A percentile compares a stretch with the other conserved stretches of the same genome.
Conservation (phyloP, 2,329 filamentous ascomycete species). For the Fusarium burgessii region DNA sequence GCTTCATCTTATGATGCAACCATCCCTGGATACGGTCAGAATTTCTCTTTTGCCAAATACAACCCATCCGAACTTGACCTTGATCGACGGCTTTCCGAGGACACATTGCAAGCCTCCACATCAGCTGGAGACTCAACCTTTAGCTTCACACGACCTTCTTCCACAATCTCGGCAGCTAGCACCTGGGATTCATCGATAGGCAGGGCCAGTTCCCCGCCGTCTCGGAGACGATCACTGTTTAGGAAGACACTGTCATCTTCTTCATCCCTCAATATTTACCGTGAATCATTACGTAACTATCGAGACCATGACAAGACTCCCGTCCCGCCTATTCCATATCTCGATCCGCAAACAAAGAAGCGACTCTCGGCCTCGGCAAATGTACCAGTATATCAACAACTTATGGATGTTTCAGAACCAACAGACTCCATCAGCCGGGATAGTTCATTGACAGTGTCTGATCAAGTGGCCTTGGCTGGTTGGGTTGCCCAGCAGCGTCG, state of each 20-base stretch:
- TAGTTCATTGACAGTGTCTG: constrained; percentile 7
- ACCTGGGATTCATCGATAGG: constrained; percentile 13
- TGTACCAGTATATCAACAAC: neutral
- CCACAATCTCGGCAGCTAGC: constrained; percentile 17
- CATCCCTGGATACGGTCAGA: neutral
- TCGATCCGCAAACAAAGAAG: constrained; percentile 13
- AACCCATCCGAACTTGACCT: constrained; percentile 7
- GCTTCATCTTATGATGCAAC: neutral
- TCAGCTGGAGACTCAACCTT: constrained; percentile 19
- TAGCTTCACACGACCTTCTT: constrained; percentile 10
- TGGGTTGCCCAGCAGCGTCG: constrained; percentile 27
- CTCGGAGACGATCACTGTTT: neutral
- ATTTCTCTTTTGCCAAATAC: neutral
- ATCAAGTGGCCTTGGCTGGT: constrained; percentile 24
- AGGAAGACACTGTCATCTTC: constrained; percentile 10
- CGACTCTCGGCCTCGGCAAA: constrained; percentile 1
- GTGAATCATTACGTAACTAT: neutral
- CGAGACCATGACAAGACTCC: constrained; percentile 1
- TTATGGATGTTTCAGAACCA: neutral
- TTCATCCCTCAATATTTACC: constrained; percentile 7
- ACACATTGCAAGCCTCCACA: constrained; percentile 3
- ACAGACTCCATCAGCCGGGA: neutral
- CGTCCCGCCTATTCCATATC: neutral
- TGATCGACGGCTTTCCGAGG: neutral
- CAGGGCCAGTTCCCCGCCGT: neutral